Conservation (phyloP, 352 stramenopile genomes). For the Elongisporangium anandrum region DNA sequence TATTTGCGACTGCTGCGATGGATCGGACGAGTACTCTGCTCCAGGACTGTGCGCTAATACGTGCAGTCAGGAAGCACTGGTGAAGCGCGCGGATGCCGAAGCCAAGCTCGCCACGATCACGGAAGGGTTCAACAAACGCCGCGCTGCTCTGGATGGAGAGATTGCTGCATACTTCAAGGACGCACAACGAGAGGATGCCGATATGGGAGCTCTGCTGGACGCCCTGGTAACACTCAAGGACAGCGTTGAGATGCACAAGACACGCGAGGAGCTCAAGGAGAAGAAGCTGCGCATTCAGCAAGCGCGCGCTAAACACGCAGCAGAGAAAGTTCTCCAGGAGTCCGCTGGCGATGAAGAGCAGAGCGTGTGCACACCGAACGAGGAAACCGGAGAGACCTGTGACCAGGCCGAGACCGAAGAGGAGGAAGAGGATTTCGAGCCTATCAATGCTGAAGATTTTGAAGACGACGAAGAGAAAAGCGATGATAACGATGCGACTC, state of each 20-base stretch:
- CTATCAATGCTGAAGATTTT: constrained; percentile 17
- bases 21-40: constrained; percentile 81
- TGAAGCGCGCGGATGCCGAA: constrained; percentile 31
- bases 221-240: constrained; percentile 42
- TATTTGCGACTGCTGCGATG: constrained; percentile 98
- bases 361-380: constrained; percentile 5
- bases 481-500: not conserved
- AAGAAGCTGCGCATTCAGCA: constrained; percentile 42
- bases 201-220: constrained; percentile 28
- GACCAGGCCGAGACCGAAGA: constrained; percentile 5
- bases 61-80: constrained; percentile 33
- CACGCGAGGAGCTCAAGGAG: constrained; percentile 61
- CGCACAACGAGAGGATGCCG: constrained; percentile 18
- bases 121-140: constrained; percentile 43
- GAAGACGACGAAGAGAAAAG: constrained; percentile 16
- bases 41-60: constrained; percentile 34
- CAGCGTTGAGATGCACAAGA: constrained; percentile 57
- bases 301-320: constrained; percentile 36
- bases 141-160: constrained; percentile 30
- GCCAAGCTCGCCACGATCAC: not conserved
- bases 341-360: not conserved
- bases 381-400: constrained; percentile 9
- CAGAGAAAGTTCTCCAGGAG: not conserved
- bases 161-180: constrained; percentile 41
- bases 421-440: constrained; percentile 2